These are phyloP conservation scores for Russula lepida DNA, from an alignment of 768 basidiomycete genomes.

Conservation along the genomic window DNA sequence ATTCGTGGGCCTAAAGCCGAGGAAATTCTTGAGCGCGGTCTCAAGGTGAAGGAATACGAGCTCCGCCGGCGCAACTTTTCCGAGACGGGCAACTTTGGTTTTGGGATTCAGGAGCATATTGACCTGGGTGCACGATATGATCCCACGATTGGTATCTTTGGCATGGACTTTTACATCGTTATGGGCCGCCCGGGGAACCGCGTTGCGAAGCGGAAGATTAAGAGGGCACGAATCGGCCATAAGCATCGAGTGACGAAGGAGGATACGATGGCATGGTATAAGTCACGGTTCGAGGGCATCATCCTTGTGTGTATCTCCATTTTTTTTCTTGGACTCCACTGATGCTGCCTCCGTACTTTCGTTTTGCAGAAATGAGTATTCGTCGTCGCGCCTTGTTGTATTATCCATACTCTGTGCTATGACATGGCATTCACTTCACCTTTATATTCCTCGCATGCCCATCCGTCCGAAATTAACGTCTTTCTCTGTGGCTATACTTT, in stretches of 20 bases:
- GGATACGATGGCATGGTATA: conserved; percentile 91
- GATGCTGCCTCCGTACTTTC: background rate
- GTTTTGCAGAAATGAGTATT: conserved; percentile 3
- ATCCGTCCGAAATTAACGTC: background rate
- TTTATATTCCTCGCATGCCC: background rate
- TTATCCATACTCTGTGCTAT: background rate
- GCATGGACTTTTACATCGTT: conserved; percentile 9
- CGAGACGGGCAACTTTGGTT: conserved; percentile 98
- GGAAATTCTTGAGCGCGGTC: conserved; percentile 12
- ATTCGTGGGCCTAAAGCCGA: conserved; percentile 10
- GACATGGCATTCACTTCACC: conserved; percentile 3
- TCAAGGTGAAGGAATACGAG: conserved; percentile 99
- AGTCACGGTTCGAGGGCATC: conserved; percentile 97
- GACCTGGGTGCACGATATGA: conserved; percentile 10
- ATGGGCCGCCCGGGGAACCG: conserved; percentile 5
- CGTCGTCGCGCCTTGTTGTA: background rate
- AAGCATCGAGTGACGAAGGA: conserved; percentile 46
- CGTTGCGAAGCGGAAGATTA: conserved; percentile 85
- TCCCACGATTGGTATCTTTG: conserved; percentile 8
- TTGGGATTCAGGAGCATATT: conserved; percentile 42
- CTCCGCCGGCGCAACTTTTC: conserved; percentile 95
- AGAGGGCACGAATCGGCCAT: conserved; percentile 80
- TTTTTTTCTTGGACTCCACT: background rate
- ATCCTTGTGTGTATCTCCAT: conserved; percentile 62
- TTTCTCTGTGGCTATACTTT: background rate